A percentile compares a stretch with the other conserved stretches of the same genome.
Evolutionary conservation across 495 filamentous ascomycete species (phyloP).

Genomic region (Xylaria acuta): DNA sequence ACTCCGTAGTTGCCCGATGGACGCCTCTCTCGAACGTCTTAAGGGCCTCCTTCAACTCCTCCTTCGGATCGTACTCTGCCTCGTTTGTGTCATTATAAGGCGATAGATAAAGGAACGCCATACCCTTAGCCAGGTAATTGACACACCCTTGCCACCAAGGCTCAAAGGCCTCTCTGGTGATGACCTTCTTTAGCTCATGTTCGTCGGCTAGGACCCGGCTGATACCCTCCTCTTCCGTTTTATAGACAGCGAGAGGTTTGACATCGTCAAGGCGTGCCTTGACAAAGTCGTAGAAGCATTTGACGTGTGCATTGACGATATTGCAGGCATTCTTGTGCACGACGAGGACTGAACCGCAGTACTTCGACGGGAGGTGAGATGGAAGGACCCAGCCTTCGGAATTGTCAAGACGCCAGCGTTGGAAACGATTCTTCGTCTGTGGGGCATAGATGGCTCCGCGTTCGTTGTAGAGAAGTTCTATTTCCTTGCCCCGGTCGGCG

Average conservation of each 20-base stretch:
- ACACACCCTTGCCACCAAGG: too few species aligned
- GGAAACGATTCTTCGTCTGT: background rate
- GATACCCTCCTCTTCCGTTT: background rate
- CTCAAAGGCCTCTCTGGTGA: constrained; percentile 9
- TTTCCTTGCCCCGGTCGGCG: background rate
- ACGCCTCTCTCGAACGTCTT: background rate
- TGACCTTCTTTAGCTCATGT: background rate
- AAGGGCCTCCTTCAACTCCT: background rate
- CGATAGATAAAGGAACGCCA: background rate
- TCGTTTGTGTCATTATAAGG: background rate
- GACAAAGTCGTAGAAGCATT: background rate
- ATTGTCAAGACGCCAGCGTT: background rate
- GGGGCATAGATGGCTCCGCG: background rate
- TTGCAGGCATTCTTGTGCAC: background rate
- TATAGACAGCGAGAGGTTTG: background rate
- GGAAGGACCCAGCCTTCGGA: background rate
- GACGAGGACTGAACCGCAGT: constrained; percentile 2
- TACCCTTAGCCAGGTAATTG: too few species aligned
- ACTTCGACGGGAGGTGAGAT: background rate
- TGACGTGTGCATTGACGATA: background rate
- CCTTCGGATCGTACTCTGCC: background rate
- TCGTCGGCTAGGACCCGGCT: background rate
- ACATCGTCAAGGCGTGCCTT: background rate
- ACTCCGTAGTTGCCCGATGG: too few species aligned
- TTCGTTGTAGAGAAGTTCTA: background rate